Percentiles rank a stretch among this genome's conserved stretches.
phyloP scores from a whole-genome alignment of 2,329 filamentous ascomycete genomes.

The Raffaelea arxii region DNA sequence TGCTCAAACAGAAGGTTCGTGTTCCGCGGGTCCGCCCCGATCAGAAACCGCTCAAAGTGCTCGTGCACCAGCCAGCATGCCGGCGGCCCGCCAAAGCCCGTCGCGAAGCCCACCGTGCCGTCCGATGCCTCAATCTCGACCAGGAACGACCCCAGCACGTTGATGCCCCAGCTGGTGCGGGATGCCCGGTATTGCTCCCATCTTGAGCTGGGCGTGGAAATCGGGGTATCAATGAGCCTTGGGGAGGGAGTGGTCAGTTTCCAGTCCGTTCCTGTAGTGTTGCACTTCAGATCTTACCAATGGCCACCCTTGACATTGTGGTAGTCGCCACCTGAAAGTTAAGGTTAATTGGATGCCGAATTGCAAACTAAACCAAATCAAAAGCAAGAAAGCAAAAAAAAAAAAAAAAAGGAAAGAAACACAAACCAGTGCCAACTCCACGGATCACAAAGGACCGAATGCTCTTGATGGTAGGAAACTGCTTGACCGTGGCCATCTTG shows the following conservation, averaged over 20 bases:
- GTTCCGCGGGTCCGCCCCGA: conserved; percentile 81
- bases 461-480: conserved; percentile 68
- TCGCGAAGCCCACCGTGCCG: conserved; percentile 89
- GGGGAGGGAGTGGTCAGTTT: conserved; percentile 18
- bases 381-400: not conserved
- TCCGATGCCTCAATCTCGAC: conserved; percentile 82
- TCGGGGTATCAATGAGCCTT: conserved; percentile 86
- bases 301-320: conserved; percentile 78
- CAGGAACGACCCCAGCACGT: conserved; percentile 85
- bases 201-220: conserved; percentile 83
- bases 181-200: conserved; percentile 85
- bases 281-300: conserved; percentile 35
- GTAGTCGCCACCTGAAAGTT: conserved; percentile 66
- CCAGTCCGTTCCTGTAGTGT: not conserved
- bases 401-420: not conserved
- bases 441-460: conserved; percentile 64
- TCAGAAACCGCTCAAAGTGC: conserved; percentile 85
- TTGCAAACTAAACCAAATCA: conserved; percentile 17
- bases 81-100: conserved; percentile 85
- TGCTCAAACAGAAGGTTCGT: conserved; percentile 90
- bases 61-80: conserved; percentile 90
- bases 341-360: too few relatives aligned
- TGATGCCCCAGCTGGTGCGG: conserved; percentile 90
- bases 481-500: conserved; percentile 37
- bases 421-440: conserved; percentile 45